phyloP scores from a whole-genome alignment of 176 grass and related monocot genomes.

The maize (Zea mays) region DNA sequence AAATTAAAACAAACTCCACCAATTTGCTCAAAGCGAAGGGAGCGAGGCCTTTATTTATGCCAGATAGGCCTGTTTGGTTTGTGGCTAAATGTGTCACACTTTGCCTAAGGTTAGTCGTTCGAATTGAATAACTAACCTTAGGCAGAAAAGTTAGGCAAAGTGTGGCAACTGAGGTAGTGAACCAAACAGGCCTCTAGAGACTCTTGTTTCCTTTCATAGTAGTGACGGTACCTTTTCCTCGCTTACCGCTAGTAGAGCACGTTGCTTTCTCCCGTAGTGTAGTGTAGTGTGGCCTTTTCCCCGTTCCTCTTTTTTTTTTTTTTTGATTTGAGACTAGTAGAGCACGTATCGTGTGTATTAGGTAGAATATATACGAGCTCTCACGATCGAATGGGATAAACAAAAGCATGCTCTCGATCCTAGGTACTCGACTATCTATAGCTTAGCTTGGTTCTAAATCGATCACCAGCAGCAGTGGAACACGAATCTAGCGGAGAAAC shows the following conservation, averaged over 20 bases:
- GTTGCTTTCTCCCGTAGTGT: background rate
- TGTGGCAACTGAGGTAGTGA: too few relatives aligned
- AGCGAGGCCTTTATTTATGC: constrained; percentile 6
- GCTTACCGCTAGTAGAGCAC: too few relatives aligned
- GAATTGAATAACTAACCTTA: too few relatives aligned
- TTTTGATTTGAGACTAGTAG: background rate
- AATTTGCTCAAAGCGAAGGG: constrained; percentile 30
- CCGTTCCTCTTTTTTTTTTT: background rate
- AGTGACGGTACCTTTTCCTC: background rate
- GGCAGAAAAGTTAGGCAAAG: too few relatives aligned
- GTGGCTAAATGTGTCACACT: too few relatives aligned
- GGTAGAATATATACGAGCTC: background rate
- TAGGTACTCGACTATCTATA: background rate
- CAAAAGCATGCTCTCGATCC: background rate
- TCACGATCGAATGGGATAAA: background rate
- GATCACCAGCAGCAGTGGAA: background rate
- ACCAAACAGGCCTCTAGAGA: too few relatives aligned
- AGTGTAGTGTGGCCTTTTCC: background rate
- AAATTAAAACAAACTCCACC: constrained; percentile 1
- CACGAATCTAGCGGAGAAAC: background rate
- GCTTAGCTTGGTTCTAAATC: background rate
- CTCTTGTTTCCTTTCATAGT: constrained; percentile 28
- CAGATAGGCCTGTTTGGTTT: too few relatives aligned
- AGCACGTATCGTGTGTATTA: background rate
- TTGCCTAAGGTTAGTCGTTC: too few relatives aligned